These are phyloP conservation scores for Gonium pectorale DNA, from an alignment of 139 green algal species.

Conservation along the genomic window DNA sequence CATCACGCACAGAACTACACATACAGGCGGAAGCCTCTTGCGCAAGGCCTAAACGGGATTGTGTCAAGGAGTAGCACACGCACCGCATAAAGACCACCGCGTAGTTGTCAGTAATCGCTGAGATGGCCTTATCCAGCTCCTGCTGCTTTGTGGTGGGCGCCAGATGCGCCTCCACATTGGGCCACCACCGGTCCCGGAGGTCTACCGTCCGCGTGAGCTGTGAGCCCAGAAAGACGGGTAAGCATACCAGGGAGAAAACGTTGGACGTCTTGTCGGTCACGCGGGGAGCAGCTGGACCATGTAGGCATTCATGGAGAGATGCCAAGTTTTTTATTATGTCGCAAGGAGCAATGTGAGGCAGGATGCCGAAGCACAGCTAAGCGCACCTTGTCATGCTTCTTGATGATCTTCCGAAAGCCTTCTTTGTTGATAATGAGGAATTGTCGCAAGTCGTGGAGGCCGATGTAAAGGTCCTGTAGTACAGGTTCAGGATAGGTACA, in stretches of 20 bases:
- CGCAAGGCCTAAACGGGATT: no score
- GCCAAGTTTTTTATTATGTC: no score
- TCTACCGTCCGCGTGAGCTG: conserved; percentile 35
- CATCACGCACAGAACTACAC: no score
- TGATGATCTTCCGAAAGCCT: conserved; percentile 81
- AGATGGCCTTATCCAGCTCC: conserved; percentile 27
- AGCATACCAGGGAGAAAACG: no score
- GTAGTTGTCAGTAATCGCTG: conserved; percentile 25
- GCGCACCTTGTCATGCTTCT: conserved; percentile 84
- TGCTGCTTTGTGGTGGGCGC: conserved; percentile 27
- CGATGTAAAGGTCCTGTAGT: conserved; percentile 67
- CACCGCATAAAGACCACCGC: conserved; percentile 19
- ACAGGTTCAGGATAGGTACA: no score
- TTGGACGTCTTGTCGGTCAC: no score
- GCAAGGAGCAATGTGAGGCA: no score
- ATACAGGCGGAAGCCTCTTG: no score
- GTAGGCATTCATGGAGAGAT: no score
- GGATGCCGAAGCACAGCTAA: no score
- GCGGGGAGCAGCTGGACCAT: no score
- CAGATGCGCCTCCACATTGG: conserved; percentile 33
- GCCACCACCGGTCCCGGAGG: conserved; percentile 26
- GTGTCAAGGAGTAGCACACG: no score
- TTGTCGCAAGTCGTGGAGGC: conserved; percentile 58
- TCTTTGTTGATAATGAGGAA: conserved; percentile 74
- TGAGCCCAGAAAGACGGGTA: background rate